Conservation (phyloP, 345 rosid genomes). For the Leavenworthia alabamica region DNA sequence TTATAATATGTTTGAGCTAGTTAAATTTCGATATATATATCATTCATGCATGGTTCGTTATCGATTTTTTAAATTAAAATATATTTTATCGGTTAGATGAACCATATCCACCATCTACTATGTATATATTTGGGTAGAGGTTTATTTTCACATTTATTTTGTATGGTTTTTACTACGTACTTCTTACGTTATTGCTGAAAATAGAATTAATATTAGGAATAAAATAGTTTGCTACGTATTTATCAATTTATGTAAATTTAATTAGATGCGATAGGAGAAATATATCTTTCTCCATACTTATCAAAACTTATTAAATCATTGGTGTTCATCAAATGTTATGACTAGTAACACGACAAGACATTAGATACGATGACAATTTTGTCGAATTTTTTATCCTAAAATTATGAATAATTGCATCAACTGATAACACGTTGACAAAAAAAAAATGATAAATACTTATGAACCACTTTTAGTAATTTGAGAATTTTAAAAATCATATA, state of each 20-base stretch:
- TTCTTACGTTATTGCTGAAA: constrained; percentile 24
- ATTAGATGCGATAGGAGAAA: neutral
- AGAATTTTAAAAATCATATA: neutral
- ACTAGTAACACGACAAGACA: constrained; percentile 13
- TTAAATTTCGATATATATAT: too few relatives aligned
- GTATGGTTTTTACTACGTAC: constrained; percentile 13
- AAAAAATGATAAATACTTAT: too few relatives aligned
- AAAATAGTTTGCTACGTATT: neutral
- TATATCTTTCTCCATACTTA: too few relatives aligned
- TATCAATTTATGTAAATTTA: neutral
- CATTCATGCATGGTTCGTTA: neutral
- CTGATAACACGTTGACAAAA: constrained; percentile 9
- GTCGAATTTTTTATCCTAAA: neutral
- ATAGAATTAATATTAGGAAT: neutral
- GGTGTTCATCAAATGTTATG: constrained; percentile 7
- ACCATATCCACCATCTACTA: neutral
- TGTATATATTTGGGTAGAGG: neutral
- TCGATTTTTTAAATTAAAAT: neutral
- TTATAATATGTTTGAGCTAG: too few relatives aligned
- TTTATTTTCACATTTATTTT: constrained; percentile 14
- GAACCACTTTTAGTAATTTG: too few relatives aligned
- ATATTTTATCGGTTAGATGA: neutral
- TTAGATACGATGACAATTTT: constrained; percentile 9
- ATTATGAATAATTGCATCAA: neutral
- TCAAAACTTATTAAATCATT: neutral